Percentiles rank a stretch among this genome's conserved stretches.
phyloP scores from a whole-genome alignment of 805 yeast species.

The Candida argentea region DNA sequence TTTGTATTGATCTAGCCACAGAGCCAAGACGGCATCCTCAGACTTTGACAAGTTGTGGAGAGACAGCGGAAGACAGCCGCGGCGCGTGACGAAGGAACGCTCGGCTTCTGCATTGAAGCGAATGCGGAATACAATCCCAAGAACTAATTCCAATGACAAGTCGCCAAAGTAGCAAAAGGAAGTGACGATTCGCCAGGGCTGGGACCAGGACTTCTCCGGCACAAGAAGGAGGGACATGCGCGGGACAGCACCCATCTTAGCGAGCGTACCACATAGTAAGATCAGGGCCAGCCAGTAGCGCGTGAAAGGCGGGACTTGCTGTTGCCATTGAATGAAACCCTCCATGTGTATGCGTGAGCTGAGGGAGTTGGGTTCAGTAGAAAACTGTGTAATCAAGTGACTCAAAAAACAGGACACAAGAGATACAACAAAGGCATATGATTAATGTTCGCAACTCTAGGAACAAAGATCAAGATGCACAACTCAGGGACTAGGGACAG shows the following conservation, averaged over 20 bases:
- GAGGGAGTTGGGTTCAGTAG: no score
- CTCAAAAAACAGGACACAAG: no score
- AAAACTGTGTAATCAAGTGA: no score
- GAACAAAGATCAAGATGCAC: no score
- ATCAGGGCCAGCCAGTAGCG: conserved; percentile 20
- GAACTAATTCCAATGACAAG: conserved; percentile 12
- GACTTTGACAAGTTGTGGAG: conserved; percentile 3
- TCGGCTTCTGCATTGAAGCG: conserved; percentile 17
- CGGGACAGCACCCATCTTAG: conserved; percentile 12
- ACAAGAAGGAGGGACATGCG: conserved; percentile 12
- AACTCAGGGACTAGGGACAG: no score
- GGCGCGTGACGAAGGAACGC: conserved; percentile 9
- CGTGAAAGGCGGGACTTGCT: conserved; percentile 13
- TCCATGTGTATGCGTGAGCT: no score
- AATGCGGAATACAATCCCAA: conserved; percentile 11
- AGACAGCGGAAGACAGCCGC: conserved; percentile 15
- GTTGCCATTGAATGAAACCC: conserved; percentile 7
- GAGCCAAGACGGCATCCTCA: conserved; percentile 9
- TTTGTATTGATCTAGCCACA: conserved; percentile 9
- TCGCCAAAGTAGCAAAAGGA: conserved; percentile 24
- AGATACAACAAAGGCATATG: no score
- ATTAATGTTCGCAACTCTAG: no score
- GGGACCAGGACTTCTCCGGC: conserved; percentile 19
- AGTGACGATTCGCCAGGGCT: conserved; percentile 29
- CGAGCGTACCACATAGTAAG: conserved; percentile 10